Evolutionary conservation across 768 basidiomycete genomes (phyloP), one percentile per base, ranked within the genome.

Genomic region (Tylopilus intermedius): DNA sequence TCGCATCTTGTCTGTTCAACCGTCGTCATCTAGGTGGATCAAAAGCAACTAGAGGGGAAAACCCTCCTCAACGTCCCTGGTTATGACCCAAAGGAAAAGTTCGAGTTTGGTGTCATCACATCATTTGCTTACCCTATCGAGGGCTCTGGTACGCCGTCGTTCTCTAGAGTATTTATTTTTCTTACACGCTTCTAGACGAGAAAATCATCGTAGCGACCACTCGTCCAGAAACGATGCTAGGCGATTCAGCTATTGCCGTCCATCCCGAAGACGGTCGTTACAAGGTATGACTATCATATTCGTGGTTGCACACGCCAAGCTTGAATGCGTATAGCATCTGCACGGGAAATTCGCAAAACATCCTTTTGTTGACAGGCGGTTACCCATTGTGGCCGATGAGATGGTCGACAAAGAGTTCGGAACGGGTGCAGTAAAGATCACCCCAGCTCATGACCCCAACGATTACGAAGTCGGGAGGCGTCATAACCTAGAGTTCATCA

Each of bases 401-500:
- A 87, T 93, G 67, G 86, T 96, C 53, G 95, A 98, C 66, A 96
- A 92, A 85, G 78, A 80, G 9, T 98, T 98, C 61, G 96, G 96
- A 35, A 99, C 96, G 29, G 96, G 96, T 67, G 96, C 95, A 1
- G 95, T 98, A 47, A 98, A 99, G 75, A 97, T 98, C 63, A 98
- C 96, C 0, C 96, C 96, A 14, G 96, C 95, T 0, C 96, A 98
- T 65, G 96, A 98, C 67, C 89, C 85, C 14, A 94, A 94, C 65
- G 95, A 98, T 78, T 98, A 95, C 70, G 92, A 93, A 58, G 93
- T 94, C 58, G 96, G 93, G 9, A 65, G 83, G 62, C 75, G 95
- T 39, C 92, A 98, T 66, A 82, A 85, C 11, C 77, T 99, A 21
- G 84, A 89, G 43, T 95, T 96, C 66, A 86, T 99, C 73, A 97